Percentiles rank a stretch among this genome's conserved stretches.
Conservation (phyloP, 495 filamentous ascomycete genomes). For the Penicillium roqueforti region DNA sequence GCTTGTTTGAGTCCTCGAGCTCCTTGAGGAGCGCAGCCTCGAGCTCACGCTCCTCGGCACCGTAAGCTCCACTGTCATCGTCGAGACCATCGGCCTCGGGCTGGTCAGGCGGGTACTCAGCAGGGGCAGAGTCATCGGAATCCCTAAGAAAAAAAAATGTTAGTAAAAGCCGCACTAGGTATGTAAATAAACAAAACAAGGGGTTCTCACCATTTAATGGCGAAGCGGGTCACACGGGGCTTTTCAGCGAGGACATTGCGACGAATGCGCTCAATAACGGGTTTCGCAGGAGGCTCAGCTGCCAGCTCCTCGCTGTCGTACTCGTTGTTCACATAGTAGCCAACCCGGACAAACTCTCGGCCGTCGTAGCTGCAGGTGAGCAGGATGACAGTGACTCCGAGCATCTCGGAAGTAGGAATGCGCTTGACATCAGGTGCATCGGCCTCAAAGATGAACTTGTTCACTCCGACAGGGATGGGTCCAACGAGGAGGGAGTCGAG, state of each 20-base stretch:
- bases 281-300: slow-evolving; percentile 84
- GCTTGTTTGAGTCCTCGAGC: slow-evolving; percentile 53
- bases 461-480: slow-evolving; percentile 92
- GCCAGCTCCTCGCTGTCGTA: slow-evolving; percentile 88
- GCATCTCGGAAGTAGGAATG: slow-evolving; percentile 90
- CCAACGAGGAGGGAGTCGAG: slow-evolving; percentile 95
- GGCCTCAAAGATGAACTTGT: slow-evolving; percentile 98
- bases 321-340: slow-evolving; percentile 99
- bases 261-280: slow-evolving; percentile 83
- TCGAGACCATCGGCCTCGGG: slow-evolving; percentile 84
- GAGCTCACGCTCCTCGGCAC: slow-evolving; percentile 64
- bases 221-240: slow-evolving; percentile 92
- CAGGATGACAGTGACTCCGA: slow-evolving; percentile 95
- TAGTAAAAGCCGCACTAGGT: background rate
- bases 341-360: slow-evolving; percentile 94
- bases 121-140: slow-evolving; percentile 88
- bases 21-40: slow-evolving; percentile 53
- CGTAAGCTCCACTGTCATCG: slow-evolving; percentile 82
- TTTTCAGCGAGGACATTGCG: slow-evolving; percentile 95
- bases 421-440: slow-evolving; percentile 82
- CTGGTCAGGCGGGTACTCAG: slow-evolving; percentile 95
- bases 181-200: background rate
- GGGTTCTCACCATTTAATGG: slow-evolving; percentile 88
- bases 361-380: slow-evolving; percentile 95
- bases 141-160: slow-evolving; percentile 58